These are phyloP conservation scores for Colletotrichum tofieldiae DNA, from an alignment of 2,329 filamentous ascomycete species.

Conservation along the genomic window DNA sequence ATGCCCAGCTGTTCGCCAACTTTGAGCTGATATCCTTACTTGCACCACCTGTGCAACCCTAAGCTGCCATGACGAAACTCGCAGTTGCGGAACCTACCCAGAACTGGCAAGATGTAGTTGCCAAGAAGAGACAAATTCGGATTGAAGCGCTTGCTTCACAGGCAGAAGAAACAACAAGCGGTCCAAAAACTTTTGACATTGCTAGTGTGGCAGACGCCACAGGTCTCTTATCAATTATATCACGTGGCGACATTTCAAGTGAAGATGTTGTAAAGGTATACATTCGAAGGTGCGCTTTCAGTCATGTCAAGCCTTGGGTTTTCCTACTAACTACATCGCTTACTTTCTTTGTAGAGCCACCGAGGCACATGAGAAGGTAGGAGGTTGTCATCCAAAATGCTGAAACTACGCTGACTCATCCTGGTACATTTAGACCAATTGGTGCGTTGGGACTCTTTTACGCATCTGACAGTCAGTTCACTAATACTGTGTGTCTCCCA, in stretches of 20 bases:
- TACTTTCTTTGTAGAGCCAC: neutral
- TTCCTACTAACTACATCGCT: no score
- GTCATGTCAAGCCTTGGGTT: neutral
- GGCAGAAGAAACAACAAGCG: neutral
- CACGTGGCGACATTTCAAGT: neutral
- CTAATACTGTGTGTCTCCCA: neutral
- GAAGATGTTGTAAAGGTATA: conserved; percentile 18
- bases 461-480: neutral
- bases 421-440: conserved; percentile 11
- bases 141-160: conserved; percentile 3
- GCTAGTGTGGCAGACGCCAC: neutral
- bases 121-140: conserved; percentile 18
- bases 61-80: neutral
- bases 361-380: conserved; percentile 5
- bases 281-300: conserved; percentile 7
- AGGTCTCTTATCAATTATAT: neutral
- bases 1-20: neutral
- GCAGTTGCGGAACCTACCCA: neutral
- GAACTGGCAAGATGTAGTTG: conserved; percentile 6
- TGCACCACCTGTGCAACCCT: no score
- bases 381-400: neutral
- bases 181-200: neutral
- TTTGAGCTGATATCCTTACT: neutral
- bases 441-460: neutral
- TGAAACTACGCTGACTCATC: neutral